Conservation (phyloP, 1,139 yeast species). For the Nakaseomyces nivariensis region DNA sequence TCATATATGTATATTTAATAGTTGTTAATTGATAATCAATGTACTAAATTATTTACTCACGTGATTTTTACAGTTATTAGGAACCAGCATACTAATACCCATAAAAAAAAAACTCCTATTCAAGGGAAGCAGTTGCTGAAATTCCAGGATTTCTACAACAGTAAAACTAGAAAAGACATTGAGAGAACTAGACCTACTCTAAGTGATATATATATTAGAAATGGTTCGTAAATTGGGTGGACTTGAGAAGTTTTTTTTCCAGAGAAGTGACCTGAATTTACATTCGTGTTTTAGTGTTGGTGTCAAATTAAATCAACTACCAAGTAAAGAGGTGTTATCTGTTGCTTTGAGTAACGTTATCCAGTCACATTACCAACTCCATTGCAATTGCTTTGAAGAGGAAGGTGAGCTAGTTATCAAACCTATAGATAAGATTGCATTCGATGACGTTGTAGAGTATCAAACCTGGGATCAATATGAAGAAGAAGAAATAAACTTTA, state of each 20-base stretch:
- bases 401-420: slow-evolving; percentile 5
- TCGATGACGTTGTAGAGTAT: slow-evolving; percentile 18
- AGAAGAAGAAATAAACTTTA: slow-evolving; percentile 12
- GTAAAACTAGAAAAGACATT: no score
- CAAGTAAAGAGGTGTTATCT: slow-evolving; percentile 8
- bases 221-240: slow-evolving; percentile 12
- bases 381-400: slow-evolving; percentile 13
- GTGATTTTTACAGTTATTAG: no score
- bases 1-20: no score
- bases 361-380: slow-evolving; percentile 11
- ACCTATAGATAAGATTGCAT: slow-evolving; percentile 7
- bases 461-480: slow-evolving; percentile 10
- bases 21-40: no score
- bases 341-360: slow-evolving; percentile 12
- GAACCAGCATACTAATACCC: no score
- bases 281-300: slow-evolving; percentile 23
- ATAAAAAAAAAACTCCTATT: no score
- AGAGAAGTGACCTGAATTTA: slow-evolving; percentile 17
- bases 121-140: no score
- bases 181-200: no score
- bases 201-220: neutral
- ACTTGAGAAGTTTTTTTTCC: slow-evolving; percentile 18
- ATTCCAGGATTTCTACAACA: no score
- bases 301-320: slow-evolving; percentile 15
- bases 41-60: no score